Conservation (phyloP, 345 rosid genomes). For the Crucihimalaya himalaica region DNA sequence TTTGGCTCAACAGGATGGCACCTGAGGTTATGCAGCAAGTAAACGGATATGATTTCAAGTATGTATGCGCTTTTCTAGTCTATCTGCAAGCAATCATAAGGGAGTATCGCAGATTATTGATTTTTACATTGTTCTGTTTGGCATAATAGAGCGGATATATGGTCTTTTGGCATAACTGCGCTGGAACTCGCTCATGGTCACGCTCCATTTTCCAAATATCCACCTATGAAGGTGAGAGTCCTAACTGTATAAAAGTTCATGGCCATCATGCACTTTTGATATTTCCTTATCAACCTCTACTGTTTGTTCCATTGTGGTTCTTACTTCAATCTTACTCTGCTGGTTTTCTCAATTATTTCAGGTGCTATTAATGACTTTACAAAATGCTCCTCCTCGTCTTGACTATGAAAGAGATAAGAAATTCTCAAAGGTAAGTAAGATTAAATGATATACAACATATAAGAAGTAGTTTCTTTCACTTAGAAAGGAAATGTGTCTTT, state of each 20-base stretch:
- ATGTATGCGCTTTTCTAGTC: constrained; percentile 30
- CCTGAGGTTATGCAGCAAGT: constrained; percentile 96
- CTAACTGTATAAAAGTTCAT: background rate
- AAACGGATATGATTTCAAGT: constrained; percentile 94
- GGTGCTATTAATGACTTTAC: constrained; percentile 89
- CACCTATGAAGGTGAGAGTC: constrained; percentile 72
- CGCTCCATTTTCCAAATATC: constrained; percentile 91
- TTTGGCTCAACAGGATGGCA: constrained; percentile 70
- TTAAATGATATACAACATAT: constrained; percentile 18
- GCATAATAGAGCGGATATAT: constrained; percentile 69
- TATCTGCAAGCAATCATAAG: background rate
- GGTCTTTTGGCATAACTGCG: constrained; percentile 94
- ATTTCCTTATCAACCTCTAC: background rate
- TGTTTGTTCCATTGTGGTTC: background rate
- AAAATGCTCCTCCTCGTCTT: constrained; percentile 92
- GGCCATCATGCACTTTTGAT: background rate
- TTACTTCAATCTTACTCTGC: too few relatives aligned
- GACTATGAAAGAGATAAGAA: constrained; percentile 84
- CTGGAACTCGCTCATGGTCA: constrained; percentile 94
- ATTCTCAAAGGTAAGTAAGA: constrained; percentile 66
- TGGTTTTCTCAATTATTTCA: constrained; percentile 21
- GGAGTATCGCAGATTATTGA: background rate
- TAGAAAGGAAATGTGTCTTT: background rate
- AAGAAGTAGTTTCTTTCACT: constrained; percentile 22
- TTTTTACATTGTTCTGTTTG: background rate